Percentiles rank a stretch among this genome's conserved stretches.
Conservation (phyloP, 2,329 filamentous ascomycete genomes). For the Monosporascus sp. region DNA sequence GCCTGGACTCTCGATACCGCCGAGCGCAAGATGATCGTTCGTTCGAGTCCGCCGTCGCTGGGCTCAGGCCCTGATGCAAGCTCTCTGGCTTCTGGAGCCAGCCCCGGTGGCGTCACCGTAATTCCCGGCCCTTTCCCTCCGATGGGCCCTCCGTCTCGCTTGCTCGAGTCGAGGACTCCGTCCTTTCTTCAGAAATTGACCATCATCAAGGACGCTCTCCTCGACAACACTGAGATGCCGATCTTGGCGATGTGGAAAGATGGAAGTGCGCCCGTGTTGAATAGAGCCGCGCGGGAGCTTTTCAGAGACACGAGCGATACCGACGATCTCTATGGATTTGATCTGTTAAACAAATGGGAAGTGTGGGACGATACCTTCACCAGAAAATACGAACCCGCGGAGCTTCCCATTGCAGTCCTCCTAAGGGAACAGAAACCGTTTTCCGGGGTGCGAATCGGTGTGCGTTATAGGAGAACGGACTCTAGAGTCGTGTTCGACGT, state of each 20-base stretch:
- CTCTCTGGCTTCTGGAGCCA: constrained; percentile 39
- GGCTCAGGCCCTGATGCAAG: constrained; percentile 43
- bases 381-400: constrained; percentile 47
- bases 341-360: constrained; percentile 56
- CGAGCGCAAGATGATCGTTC: constrained; percentile 39
- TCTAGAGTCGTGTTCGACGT: constrained; percentile 58
- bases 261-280: constrained; percentile 67
- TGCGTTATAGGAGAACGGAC: constrained; percentile 50
- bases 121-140: constrained; percentile 60
- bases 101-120: constrained; percentile 49
- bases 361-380: constrained; percentile 65
- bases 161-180: constrained; percentile 50
- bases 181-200: constrained; percentile 68
- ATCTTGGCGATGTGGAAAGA: constrained; percentile 80
- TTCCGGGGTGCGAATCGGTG: constrained; percentile 54
- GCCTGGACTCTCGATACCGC: constrained; percentile 39
- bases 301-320: constrained; percentile 39
- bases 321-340: constrained; percentile 40
- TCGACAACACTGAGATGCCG: constrained; percentile 70
- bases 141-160: constrained; percentile 56
- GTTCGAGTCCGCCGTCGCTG: constrained; percentile 42
- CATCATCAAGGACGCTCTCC: constrained; percentile 69
- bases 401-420: constrained; percentile 63
- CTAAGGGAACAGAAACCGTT: constrained; percentile 58
- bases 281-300: constrained; percentile 57